Percentiles rank a stretch among this genome's conserved stretches.
Conservation (phyloP, 2,329 filamentous ascomycete species). For the Aspergillus sp. region DNA sequence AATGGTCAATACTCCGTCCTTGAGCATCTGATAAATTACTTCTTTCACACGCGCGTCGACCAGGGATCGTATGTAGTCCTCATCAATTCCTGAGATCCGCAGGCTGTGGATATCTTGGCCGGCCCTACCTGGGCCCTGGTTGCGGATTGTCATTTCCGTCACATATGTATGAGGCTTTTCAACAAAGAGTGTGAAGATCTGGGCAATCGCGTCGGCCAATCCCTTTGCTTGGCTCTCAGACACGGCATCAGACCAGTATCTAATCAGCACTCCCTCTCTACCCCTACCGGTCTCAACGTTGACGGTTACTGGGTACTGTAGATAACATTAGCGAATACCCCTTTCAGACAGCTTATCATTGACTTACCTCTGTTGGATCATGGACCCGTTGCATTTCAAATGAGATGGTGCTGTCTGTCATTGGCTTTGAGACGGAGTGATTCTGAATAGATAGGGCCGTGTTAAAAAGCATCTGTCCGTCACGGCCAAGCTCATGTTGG, state of each 20-base stretch:
- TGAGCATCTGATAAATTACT: constrained; percentile 32
- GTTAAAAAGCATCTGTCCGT: constrained; percentile 39
- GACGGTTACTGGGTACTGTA: constrained; percentile 38
- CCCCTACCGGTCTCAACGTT: constrained; percentile 38
- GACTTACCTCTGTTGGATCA: constrained; percentile 38
- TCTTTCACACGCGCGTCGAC: constrained; percentile 35
- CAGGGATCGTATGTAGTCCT: constrained; percentile 26
- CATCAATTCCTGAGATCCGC: constrained; percentile 14
- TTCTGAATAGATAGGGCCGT: constrained; percentile 43
- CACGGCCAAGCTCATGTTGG: constrained; percentile 39
- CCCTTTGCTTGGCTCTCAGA: constrained; percentile 32
- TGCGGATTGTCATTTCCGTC: constrained; percentile 18
- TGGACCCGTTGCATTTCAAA: constrained; percentile 32
- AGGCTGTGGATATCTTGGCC: neutral
- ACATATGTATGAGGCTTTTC: constrained; percentile 24
- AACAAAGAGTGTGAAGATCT: constrained; percentile 32
- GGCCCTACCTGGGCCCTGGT: neutral
- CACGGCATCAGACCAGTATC: constrained; percentile 40
- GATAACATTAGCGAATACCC: constrained; percentile 5
- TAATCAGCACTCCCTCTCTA: constrained; percentile 35
- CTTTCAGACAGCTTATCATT: neutral
- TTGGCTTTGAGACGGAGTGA: constrained; percentile 21
- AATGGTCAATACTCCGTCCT: constrained; percentile 23
- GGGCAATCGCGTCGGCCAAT: constrained; percentile 29
- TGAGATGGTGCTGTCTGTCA: constrained; percentile 23